Base-by-base conservation (phyloP, 108 stramenopile species). In the Aureococcus anophagefferens region DNA sequence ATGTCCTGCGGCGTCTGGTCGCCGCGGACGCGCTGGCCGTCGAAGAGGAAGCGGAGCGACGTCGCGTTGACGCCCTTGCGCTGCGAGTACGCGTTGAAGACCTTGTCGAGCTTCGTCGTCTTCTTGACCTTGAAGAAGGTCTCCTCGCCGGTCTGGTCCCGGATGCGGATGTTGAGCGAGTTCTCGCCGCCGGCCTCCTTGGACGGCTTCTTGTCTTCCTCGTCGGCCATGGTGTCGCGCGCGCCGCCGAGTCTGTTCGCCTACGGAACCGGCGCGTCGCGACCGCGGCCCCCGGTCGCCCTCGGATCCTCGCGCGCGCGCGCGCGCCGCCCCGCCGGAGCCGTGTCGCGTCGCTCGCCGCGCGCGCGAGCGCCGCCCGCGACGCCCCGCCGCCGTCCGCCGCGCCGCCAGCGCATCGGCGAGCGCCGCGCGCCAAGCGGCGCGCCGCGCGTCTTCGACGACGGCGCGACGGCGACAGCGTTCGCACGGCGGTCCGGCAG, bases 51-150 rank as follows among this genome's bases (percentile, higher is more conserved):
- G 33, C 80, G 77, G 16, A 83, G 79, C 29, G 75, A 72, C 30
- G 31, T 16, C 17, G 66, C 71, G 18, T 66, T 62, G 15, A 81
- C 79, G 30, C 82, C 82, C 81, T 82, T 83, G 34, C 81, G 68
- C 40, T 67, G 16, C 30, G 81, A 79, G 46, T 81, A 81, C 30
- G 80, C 77, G 68, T 44, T 71, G 45, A 81, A 78, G 31, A 81
- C 80, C 69, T 81, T 81, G 72, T 80, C 77, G 73, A 81, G 71
- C 68, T 77, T 76, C 30, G 81, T 81, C 14, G 74, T 79, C 72
- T 77, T 81, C 74, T 81, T 81, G 35, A 81, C 79, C 80, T 81
- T 81, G 80, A 81, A 81, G 74, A 63, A 76, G 7, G 78, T 80
- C 64, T 78, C 77, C 33, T 81, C 80, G 44, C 81, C 81, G 9